A percentile compares a stretch with the other conserved stretches of the same genome.
Evolutionary conservation across 2,329 filamentous ascomycete genomes (phyloP).

Genomic region (Nigrospora sphaerica): DNA sequence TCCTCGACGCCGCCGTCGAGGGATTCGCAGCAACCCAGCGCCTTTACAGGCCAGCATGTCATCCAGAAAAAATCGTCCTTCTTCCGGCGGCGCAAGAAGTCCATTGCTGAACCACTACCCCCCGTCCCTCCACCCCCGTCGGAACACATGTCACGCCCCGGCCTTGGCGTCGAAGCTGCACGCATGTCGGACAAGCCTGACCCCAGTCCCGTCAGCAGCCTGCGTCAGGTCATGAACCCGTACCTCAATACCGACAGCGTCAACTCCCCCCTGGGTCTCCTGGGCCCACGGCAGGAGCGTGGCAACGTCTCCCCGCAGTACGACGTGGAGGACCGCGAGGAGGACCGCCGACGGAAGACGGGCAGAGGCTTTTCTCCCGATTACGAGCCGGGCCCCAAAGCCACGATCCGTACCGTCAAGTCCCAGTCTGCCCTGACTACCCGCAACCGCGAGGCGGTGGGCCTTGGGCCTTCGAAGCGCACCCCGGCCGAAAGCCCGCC

Average conservation of each 20-base stretch:
- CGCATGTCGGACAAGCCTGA: conserved; percentile 22
- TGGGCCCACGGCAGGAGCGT: conserved; percentile 14
- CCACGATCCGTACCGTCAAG: conserved; percentile 61
- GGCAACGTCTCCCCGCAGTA: conserved; percentile 8
- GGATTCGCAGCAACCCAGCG: conserved; percentile 37
- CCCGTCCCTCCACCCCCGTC: conserved; percentile 29
- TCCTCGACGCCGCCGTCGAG: conserved; percentile 40
- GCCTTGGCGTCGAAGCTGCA: conserved; percentile 21
- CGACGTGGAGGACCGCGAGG: conserved; percentile 11
- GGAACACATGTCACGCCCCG: conserved; percentile 12
- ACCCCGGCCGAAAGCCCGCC: conserved; percentile 10
- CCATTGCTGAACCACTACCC: conserved; percentile 64
- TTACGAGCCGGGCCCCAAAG: conserved; percentile 65
- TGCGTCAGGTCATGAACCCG: conserved; percentile 81
- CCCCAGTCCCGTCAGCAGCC: conserved; percentile 67
- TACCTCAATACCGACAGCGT: conserved; percentile 45
- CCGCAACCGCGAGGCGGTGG: conserved; percentile 14
- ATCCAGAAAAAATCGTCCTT: conserved; percentile 94
- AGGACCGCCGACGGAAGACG: conserved; percentile 12
- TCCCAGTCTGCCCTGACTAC: conserved; percentile 30
- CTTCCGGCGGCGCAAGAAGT: conserved; percentile 91
- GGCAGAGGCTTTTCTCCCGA: conserved; percentile 61
- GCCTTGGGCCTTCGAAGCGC: not conserved
- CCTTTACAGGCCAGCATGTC: conserved; percentile 25
- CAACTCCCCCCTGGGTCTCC: conserved; percentile 7